Evolutionary conservation across 495 filamentous ascomycete species (phyloP), one percentile per base, ranked within the genome.

Genomic region (Talaromyces wortmannii): DNA sequence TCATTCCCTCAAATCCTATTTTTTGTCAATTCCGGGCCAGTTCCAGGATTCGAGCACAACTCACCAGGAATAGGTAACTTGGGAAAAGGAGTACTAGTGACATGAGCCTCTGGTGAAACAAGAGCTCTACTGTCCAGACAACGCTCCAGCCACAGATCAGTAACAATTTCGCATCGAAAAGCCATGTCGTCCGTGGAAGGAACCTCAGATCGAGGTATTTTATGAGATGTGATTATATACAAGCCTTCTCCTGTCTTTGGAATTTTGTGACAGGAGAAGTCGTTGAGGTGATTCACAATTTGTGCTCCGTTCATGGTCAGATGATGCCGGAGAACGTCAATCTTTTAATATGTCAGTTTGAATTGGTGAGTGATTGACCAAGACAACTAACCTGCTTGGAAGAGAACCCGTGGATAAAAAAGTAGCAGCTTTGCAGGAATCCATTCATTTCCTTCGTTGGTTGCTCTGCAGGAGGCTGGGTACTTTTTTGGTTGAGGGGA

Each of bases 61-160:
- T 57, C 61, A 84, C 83, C 80, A 72, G 71, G 61, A 13, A 95
- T 81, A 30, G 85, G 86, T 53, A 88, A 87, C 31, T 67, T 62
- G 6, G 80, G 76, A 56, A 96, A 87, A 1, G 92, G 91, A 4
- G 78, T 85, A 57, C 87, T 89, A 23, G 89, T 80, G 53, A 89
- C 76, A 64, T 92, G 79, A 0, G 82, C 76, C 49, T 72, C 67
- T n/a, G 91, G 90, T 8, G 85, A 74, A 36, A 90, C 80, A 54
- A 91, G 78, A 7, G 66, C 72, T 61, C 88, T 90, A 13, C 83
- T 78, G 61, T 90, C 81, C 32, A 97, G 71, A 65, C 92, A 97
- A 45, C 83, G 78, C 69, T 98, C 94, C 40, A 97, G 76, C 84
- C 92, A 98, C 78, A 92, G 94, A 59, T 96, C 89, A 8, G 90